Conservation (phyloP, 257 asterid genomes). For the Solanum sejunctum region DNA sequence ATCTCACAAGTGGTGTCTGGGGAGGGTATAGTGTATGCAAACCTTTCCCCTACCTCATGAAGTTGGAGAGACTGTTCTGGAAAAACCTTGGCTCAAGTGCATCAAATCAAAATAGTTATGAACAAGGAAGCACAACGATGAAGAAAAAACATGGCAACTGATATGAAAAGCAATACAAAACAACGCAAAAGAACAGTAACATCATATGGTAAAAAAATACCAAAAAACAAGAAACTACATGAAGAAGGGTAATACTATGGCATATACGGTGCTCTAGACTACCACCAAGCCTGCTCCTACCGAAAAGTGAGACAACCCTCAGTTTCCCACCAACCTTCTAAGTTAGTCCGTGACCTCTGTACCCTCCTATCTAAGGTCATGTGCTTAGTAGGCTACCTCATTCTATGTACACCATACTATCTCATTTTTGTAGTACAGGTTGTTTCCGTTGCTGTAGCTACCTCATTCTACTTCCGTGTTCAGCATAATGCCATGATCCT, state of each 20-base stretch:
- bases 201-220: not conserved
- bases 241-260: not conserved
- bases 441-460: not conserved
- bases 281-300: not conserved
- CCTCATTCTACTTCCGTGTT: not conserved
- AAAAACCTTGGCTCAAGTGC: not conserved
- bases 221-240: not conserved
- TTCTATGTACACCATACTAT: not conserved
- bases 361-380: not conserved
- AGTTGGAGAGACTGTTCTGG: not conserved
- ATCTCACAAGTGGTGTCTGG: not conserved
- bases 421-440: not conserved
- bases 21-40: not conserved
- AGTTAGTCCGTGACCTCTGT: not conserved
- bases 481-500: not conserved
- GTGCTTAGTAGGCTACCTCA: not conserved
- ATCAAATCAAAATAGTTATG: not conserved
- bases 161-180: not conserved
- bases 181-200: not conserved
- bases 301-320: not conserved
- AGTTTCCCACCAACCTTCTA: not conserved
- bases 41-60: not conserved
- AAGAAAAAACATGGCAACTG: not conserved
- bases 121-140: not conserved
- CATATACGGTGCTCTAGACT: not conserved